Evolutionary conservation across 768 basidiomycete species (phyloP), one percentile per base, ranked within the genome.

Genomic region (Boletus reticulatus): DNA sequence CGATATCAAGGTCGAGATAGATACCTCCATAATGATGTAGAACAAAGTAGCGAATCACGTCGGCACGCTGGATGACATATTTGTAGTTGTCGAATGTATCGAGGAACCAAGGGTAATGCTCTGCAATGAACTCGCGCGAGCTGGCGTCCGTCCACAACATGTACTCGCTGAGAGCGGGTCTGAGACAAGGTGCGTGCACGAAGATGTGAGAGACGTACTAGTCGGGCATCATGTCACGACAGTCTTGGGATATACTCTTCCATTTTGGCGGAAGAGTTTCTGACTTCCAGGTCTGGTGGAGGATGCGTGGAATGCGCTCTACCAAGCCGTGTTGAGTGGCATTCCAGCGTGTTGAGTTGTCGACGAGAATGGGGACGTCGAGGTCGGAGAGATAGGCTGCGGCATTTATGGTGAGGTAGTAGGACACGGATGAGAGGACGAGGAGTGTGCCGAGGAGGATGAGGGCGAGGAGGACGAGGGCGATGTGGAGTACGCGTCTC

Each of bases 261-360:
- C 95, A 99, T 57, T 82, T 80, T 43, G 77, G 73, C 3, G 97
- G 97, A 22, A 99, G 78, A 0, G 81, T 82, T 52, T 95, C 88
- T 11, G 89, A 85, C 78, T 95, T 97, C 97, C 97, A 99, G 22
- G 97, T 98, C 81, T 98, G 96, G 73, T 99, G 97, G 46, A 99
- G 82, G 55, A 99, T 91, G 48, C 92, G 83, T 4, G 95, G 97
- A 37, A 98, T 85, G 61, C 80, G 84, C 67, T 97, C 90, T 38
- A 83, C 75, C 58, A 79, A 76, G 55, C 78, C 80, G 62, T 84
- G 80, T 24, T 82, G 76, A 5, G 85, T 70, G 24, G 85, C 81
- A 66, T 88, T 87, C 80, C 81, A 84, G 45, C 84, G 81, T 43
- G 80, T 78, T 24, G 76, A 72, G 62, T 80, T 78, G 62, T 80